phyloP scores from a whole-genome alignment of 2,329 filamentous ascomycete species.

The Trichoderma koningii region DNA sequence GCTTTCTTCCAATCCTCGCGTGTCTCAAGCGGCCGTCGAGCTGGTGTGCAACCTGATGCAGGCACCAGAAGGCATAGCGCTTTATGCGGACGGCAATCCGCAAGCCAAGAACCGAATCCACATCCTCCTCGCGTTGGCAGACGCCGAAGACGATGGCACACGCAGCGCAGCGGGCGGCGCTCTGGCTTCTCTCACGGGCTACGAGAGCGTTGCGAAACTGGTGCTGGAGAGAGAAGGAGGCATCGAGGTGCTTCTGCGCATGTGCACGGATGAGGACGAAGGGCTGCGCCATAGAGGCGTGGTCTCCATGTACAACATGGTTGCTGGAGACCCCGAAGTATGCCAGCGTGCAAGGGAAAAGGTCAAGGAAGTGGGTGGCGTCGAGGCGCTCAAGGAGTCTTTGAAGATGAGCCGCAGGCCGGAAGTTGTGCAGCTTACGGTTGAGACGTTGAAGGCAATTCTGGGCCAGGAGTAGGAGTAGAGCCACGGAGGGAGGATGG shows the following conservation, averaged over 20 bases:
- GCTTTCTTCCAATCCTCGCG: conserved; percentile 70
- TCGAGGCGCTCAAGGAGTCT: conserved; percentile 68
- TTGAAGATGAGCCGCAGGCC: conserved; percentile 68
- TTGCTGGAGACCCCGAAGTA: conserved; percentile 65
- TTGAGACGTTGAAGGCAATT: conserved; percentile 71
- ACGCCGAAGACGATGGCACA: conserved; percentile 79
- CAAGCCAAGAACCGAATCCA: conserved; percentile 75
- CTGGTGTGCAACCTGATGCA: conserved; percentile 89
- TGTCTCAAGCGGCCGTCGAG: conserved; percentile 83
- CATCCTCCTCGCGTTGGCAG: conserved; percentile 82
- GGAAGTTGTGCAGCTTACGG: conserved; percentile 70
- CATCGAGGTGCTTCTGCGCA: conserved; percentile 72
- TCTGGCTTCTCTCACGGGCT: conserved; percentile 78
- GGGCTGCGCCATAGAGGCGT: conserved; percentile 72
- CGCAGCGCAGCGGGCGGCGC: conserved; percentile 85
- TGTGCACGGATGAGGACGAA: conserved; percentile 74
- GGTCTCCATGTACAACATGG: conserved; percentile 73
- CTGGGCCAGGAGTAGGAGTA: conserved; percentile 47
- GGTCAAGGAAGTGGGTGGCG: conserved; percentile 62
- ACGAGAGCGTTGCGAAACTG: conserved; percentile 71
- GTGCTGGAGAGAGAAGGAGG: conserved; percentile 72
- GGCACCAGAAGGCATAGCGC: conserved; percentile 63
- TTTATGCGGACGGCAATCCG: conserved; percentile 68
- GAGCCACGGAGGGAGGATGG: neutral
- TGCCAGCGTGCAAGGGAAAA: conserved; percentile 62